These are phyloP conservation scores for Tolypocladium inflatum DNA, from an alignment of 2,329 filamentous ascomycete genomes.

Conservation along the genomic window DNA sequence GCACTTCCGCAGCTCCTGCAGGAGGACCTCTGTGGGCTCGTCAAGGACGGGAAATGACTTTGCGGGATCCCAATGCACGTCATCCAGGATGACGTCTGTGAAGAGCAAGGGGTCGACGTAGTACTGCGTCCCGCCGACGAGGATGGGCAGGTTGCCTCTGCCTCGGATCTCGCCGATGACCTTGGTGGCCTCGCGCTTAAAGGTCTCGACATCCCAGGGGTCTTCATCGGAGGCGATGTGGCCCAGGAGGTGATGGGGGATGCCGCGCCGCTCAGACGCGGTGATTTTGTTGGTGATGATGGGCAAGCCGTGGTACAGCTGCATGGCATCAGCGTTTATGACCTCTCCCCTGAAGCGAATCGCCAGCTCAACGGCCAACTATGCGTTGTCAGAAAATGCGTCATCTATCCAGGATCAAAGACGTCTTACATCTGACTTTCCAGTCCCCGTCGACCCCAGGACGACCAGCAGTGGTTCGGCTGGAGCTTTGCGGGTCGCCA, in stretches of 20 bases:
- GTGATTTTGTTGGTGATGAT: conserved; percentile 95
- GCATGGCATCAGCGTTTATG: conserved; percentile 97
- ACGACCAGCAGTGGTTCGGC: conserved; percentile 64
- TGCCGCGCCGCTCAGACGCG: conserved; percentile 59
- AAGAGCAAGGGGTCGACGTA: conserved; percentile 88
- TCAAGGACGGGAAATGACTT: conserved; percentile 59
- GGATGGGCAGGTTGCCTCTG: conserved; percentile 72
- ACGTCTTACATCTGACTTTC: conserved; percentile 71
- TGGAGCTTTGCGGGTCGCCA: conserved; percentile 29
- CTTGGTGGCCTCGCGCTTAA: conserved; percentile 57
- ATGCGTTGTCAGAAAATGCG: neutral
- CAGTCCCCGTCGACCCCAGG: conserved; percentile 84
- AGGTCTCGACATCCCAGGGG: conserved; percentile 75
- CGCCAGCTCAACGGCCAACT: conserved; percentile 88
- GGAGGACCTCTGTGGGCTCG: conserved; percentile 59
- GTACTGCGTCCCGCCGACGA: conserved; percentile 93
- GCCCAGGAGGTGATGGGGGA: conserved; percentile 83
- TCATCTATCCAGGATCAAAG: neutral
- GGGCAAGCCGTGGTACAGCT: conserved; percentile 84
- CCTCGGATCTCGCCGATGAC: conserved; percentile 69
- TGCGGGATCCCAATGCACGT: conserved; percentile 23
- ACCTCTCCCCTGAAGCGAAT: conserved; percentile 79
- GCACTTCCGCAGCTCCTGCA: conserved; percentile 64
- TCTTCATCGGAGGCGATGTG: conserved; percentile 66
- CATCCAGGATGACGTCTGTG: conserved; percentile 45